Evolutionary conservation across 805 yeast genomes (phyloP), one percentile per base, ranked within the genome.

Genomic region (Isabelozyma heimii): DNA sequence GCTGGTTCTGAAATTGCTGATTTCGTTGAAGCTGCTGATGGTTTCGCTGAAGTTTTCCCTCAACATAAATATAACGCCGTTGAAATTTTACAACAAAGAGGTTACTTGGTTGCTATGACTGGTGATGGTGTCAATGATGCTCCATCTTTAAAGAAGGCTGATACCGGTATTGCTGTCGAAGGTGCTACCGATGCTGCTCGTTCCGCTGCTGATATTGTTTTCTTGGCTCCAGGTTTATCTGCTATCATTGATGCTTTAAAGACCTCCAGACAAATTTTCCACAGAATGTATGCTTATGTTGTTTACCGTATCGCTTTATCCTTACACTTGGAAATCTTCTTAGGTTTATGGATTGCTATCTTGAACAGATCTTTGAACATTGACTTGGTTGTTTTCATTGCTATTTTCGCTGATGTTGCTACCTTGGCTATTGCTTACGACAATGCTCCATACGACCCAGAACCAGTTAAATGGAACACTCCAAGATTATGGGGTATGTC

Each of bases 61-160:
- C 96, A 90, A 82, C 97, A 90, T 82, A 90, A 90, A 80, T 89
- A 88, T 81, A 89, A 86, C 72, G 96, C 91, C 67, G 97, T 90
- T 75, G 96, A 89, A 80, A 89, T 89, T 72, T 83, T 90, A 75
- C 97, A 90, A 82, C 82, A 85, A 73, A 86, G 96, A 83, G 97
- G 97, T 77, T 89, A 87, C 85, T 83, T 90, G 78, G 96, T 91
- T 78, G 97, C 97, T 76, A 90, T 90, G 97, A 90, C 97, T 81
- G 97, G 97, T 87, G 97, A 90, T 73, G 97, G 97, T 89, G 97
- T 90, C 72, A 90, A 90, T 82, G 97, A 90, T 79, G 96, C 97
- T 66, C 97, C 97, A 67, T 90, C 97, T 58, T 83, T 90, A 78
- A 90, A 90, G 90, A 90, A 90, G 83, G 96, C 95, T 58, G 78